phyloP scores from a whole-genome alignment of 2,329 filamentous ascomycete species.

The Alternaria postmessia region DNA sequence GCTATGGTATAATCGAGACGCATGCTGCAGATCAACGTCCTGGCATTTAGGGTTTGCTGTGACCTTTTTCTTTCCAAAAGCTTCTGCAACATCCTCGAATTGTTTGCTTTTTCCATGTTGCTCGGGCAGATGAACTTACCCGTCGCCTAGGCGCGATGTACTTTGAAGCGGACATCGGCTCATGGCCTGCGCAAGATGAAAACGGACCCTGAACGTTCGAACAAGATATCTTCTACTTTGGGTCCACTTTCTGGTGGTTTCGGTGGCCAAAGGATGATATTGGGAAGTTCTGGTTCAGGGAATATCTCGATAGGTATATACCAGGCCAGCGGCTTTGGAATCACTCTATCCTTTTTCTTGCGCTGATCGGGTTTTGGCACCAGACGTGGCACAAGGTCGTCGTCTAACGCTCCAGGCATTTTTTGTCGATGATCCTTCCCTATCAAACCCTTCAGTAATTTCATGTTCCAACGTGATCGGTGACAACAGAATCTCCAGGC shows the following conservation, averaged over 20 bases:
- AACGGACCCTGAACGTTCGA: neutral
- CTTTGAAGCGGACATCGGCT: neutral
- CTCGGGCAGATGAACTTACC: neutral
- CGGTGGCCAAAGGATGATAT: slow-evolving; percentile 1
- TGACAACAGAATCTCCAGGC: neutral
- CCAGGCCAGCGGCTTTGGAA: neutral
- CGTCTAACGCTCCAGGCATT: too few species aligned
- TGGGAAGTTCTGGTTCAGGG: neutral
- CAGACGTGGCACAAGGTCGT: neutral
- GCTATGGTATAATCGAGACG: neutral
- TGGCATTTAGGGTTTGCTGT: neutral
- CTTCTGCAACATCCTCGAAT: neutral
- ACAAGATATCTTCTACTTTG: slow-evolving; percentile 2
- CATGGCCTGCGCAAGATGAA: neutral
- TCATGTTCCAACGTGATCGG: neutral
- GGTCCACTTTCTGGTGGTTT: neutral
- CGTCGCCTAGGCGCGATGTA: neutral
- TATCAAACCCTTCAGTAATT: neutral
- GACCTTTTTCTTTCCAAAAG: neutral
- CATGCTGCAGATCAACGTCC: neutral
- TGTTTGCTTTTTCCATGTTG: neutral
- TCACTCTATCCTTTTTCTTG: neutral
- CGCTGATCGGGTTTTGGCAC: neutral
- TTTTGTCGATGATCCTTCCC: neutral
- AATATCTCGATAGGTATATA: neutral